phyloP scores from a whole-genome alignment of 768 basidiomycete genomes.

The Hericium alpestre region DNA sequence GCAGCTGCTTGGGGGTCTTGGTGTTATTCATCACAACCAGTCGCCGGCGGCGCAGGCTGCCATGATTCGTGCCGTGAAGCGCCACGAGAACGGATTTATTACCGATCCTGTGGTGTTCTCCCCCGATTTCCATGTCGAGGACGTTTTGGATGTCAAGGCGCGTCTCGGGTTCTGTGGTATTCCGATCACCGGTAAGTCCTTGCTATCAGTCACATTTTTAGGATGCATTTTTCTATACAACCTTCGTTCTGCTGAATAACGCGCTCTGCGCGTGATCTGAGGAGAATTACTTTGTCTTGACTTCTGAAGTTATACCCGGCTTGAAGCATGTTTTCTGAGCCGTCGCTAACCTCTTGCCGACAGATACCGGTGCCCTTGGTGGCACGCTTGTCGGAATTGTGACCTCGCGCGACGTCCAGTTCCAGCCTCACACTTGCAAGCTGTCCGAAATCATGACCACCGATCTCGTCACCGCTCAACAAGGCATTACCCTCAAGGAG shows the following conservation, averaged over 20 bases:
- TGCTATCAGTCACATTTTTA: not conserved
- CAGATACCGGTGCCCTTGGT: slow-evolving; percentile 80
- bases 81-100: slow-evolving; percentile 98
- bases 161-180: slow-evolving; percentile 92
- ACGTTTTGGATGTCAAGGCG: slow-evolving; percentile 89
- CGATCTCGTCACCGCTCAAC: slow-evolving; percentile 71
- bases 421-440: slow-evolving; percentile 55
- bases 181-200: slow-evolving; percentile 86
- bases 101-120: slow-evolving; percentile 85
- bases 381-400: slow-evolving; percentile 95
- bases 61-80: slow-evolving; percentile 96
- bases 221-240: slow-evolving; percentile 44
- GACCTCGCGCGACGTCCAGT: slow-evolving; percentile 92
- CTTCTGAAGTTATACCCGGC: not conserved
- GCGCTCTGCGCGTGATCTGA: slow-evolving; percentile 66
- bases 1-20: slow-evolving; percentile 87
- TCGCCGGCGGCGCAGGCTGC: slow-evolving; percentile 75
- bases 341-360: slow-evolving; percentile 4
- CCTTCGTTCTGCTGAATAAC: slow-evolving; percentile 89
- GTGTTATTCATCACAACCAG: slow-evolving; percentile 98
- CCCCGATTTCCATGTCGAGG: slow-evolving; percentile 66
- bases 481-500: slow-evolving; percentile 83
- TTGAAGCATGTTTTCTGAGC: no score
- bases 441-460: slow-evolving; percentile 86
- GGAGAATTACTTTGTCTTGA: slow-evolving; percentile 30